Base-by-base conservation (phyloP, 2,329 filamentous ascomycete species). In the Arthrinium phaeospermum region DNA sequence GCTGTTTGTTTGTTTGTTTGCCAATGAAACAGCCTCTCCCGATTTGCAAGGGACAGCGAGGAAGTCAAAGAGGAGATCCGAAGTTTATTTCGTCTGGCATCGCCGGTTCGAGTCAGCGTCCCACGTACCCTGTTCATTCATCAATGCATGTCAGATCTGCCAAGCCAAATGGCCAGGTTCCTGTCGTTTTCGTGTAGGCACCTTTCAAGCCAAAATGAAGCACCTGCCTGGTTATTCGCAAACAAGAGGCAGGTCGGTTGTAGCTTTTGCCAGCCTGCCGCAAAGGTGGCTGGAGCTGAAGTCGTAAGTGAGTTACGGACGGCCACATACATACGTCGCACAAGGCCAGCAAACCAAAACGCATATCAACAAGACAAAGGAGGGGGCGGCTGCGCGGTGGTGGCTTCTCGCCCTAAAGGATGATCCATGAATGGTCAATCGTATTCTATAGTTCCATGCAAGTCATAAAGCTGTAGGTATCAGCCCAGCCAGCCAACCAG, bases 391-490 rank as follows among this genome's bases (percentile, higher is more conserved):
- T 1, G 19, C 19, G 12, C 8, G 7, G 8, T 41, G 2, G 53
- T n/a, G n/a, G n/a, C n/a, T n/a, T n/a, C 53, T 41, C 30, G 22
- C 6, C 53, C 30, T 5, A 37, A 61, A 22, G 19, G 19, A 57
- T 30, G 30, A 64, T 7, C n/a, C 22, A 41, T n/a, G 57, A 41
- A 64, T 64, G 34, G 34, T 64, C 57, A 41, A 41, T 64, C 57
- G 34, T 64, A 64, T 64, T 64, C 57, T 64, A n/a, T 64, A 64
- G 34, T 37, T 64, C 57, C 57, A 64, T 64, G 34, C 57, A 64
- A 64, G 57, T n/a, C 57, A 64, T 64, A 61, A 61, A 30, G 37
- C 37, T 47, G 19, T n/a, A 57, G 14, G 30, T 64, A 30, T 37
- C 10, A n/a, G 19, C 53, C 53, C 14, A 19, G 4, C 45, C 27